These are phyloP conservation scores for Volutella citrinella DNA, from an alignment of 2,329 filamentous ascomycete genomes.

Conservation along the genomic window DNA sequence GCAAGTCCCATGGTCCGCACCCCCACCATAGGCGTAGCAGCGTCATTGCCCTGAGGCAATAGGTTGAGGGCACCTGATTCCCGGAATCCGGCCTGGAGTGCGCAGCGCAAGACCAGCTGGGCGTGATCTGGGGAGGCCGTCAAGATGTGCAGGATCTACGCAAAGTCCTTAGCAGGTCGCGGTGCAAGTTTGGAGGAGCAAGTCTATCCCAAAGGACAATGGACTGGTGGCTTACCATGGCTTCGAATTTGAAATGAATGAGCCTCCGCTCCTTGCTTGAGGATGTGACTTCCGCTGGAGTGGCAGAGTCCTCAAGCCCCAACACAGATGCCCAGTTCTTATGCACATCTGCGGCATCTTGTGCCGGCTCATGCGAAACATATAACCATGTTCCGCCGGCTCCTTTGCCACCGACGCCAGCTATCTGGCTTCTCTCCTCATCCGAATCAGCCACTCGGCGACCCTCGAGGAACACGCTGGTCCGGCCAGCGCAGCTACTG, in stretches of 20 bases:
- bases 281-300: constrained; percentile 18
- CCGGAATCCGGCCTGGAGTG: constrained; percentile 78
- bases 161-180: constrained; percentile 21
- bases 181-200: too few species aligned
- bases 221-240: constrained; percentile 65
- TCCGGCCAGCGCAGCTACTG: constrained; percentile 85
- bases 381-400: constrained; percentile 82
- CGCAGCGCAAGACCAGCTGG: constrained; percentile 71
- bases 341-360: constrained; percentile 22
- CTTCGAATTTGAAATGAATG: constrained; percentile 90
- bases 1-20: constrained; percentile 79
- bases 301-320: constrained; percentile 21
- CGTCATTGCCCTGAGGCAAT: constrained; percentile 31
- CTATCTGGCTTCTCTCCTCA: constrained; percentile 34
- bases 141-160: constrained; percentile 83
- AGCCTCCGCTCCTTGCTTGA: constrained; percentile 40
- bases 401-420: constrained; percentile 78
- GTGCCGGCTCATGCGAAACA: constrained; percentile 76
- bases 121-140: constrained; percentile 73
- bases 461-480: constrained; percentile 87
- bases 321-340: constrained; percentile 31
- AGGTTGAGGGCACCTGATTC: constrained; percentile 83
- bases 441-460: constrained; percentile 38
- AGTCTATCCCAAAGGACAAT: constrained; percentile 3
- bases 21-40: constrained; percentile 69